Evolutionary conservation across 345 rosid genomes (phyloP), one percentile per base, ranked within the genome.

Genomic region (Hibiscus trionum): DNA sequence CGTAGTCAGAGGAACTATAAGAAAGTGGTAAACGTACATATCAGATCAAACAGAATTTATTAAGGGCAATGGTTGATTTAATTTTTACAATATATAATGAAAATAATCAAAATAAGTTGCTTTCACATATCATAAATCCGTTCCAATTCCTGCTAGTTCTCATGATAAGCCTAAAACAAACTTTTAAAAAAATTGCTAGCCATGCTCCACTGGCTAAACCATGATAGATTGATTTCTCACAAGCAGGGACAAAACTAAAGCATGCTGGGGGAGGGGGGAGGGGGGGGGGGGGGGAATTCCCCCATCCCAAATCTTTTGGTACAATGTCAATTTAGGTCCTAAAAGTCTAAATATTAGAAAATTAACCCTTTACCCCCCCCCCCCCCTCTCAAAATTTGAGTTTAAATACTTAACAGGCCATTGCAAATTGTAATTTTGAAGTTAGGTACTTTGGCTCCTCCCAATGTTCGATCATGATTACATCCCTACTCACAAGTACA

Each of bases 1-100:
- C 88, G 61, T 88, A 87, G 16, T 88, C 87, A 69, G 79, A 80
- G 73, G 83, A 83, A 53, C 96, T 92, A 73, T 75, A 79, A 56
- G 35, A 44, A 16, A 15, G 39, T 47, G 65, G 80, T 27, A 77
- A 79, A 50, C 53, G 58, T 65, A 58, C 68, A 26, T 37, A 46
- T 44, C 47, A 71, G n/a, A 47, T 37, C 39, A 16, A 16, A 42
- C 11, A 8, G 14, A 50, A 61, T 7, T 2, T 44, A 16, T 49
- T 19, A 17, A 37, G 37, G 37, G 15, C 60, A 70, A 19, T 39
- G 63, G 55, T 66, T 26, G 52, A n/a, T 66, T 68, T 19, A 21
- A 29, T 11, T 11, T 69, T 46, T 29, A 44, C 62, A 37, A 15
- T 27, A n/a, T 35, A 24, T 7, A 57, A 17, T 47, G 12, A 67